phyloP scores from a whole-genome alignment of 2,329 filamentous ascomycete species.

The Teratosphaeriaceae sp. region DNA sequence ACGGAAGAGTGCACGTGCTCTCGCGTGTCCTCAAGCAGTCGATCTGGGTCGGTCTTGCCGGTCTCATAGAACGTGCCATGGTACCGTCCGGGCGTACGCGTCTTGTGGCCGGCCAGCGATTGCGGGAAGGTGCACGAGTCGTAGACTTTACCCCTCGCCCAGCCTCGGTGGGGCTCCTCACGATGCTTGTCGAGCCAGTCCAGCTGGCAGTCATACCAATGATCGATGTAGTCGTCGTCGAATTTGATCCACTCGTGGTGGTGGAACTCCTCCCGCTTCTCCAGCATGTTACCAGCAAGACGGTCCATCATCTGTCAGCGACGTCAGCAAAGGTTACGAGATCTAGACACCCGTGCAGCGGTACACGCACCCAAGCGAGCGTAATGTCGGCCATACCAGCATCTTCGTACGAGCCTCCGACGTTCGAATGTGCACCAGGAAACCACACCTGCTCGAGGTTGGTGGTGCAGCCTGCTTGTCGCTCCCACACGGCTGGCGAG shows the following conservation, averaged over 20 bases:
- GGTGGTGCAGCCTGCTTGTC: conserved; percentile 19
- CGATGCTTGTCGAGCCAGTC: conserved; percentile 12
- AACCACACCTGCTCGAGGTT: conserved; percentile 51
- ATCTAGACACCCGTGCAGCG: too few relatives aligned
- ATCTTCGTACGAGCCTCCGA: conserved; percentile 41
- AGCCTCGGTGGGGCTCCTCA: conserved; percentile 18
- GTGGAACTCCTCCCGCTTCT: conserved; percentile 16
- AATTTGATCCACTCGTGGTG: conserved; percentile 30
- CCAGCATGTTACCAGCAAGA: conserved; percentile 25
- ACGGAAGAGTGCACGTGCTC: conserved; percentile 32
- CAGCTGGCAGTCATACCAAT: conserved; percentile 22
- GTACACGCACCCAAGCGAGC: conserved; percentile 36
- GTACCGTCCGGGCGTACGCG: conserved; percentile 26
- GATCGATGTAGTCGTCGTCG: conserved; percentile 26
- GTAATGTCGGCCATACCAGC: conserved; percentile 31
- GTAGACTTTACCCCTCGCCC: conserved; percentile 29
- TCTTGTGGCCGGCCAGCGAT: conserved; percentile 21
- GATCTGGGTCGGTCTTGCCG: conserved; percentile 14
- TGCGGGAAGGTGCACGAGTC: conserved; percentile 30
- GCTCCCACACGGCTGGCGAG: conserved; percentile 45
- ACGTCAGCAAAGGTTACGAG: too few relatives aligned
- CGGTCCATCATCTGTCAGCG: conserved; percentile 40
- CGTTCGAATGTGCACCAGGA: conserved; percentile 47
- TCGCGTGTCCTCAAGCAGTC: conserved; percentile 24
- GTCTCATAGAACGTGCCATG: conserved; percentile 24